Conservation (phyloP, 345 rosid genomes). For the Aquilaria malaccensis region DNA sequence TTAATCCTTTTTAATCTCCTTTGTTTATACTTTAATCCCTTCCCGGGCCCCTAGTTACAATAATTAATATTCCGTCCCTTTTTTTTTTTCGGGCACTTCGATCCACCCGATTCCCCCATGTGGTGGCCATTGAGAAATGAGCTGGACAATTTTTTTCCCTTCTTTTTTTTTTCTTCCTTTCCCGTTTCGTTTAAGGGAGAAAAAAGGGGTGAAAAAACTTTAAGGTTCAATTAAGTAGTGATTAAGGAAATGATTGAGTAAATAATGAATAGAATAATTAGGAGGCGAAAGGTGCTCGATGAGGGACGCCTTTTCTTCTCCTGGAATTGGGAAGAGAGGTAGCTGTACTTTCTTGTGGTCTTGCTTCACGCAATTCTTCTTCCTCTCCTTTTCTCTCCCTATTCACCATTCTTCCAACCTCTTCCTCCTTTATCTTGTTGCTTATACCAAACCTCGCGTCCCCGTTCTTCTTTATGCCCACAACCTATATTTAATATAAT, state of each 20-base stretch:
- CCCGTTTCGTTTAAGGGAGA: too few species aligned
- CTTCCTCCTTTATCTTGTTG: constrained; percentile 16
- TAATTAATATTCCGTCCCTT: too few species aligned
- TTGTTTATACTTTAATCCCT: neutral
- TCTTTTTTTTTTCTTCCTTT: too few species aligned
- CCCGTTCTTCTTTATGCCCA: constrained; percentile 20
- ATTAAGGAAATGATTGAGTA: too few species aligned
- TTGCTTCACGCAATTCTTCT: constrained; percentile 31
- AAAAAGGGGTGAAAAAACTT: too few species aligned
- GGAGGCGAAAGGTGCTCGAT: constrained; percentile 33
- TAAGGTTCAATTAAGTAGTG: too few species aligned
- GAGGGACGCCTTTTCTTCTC: constrained; percentile 42
- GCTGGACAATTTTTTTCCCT: too few species aligned
- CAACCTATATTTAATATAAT: constrained; percentile 13
- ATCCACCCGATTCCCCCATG: too few species aligned
- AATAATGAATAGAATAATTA: neutral
- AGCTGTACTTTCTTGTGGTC: constrained; percentile 19
- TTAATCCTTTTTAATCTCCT: neutral
- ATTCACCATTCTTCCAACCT: neutral
- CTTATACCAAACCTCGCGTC: constrained; percentile 20
- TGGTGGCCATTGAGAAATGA: too few species aligned
- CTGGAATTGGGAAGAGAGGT: constrained; percentile 24
- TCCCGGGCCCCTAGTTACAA: too few species aligned
- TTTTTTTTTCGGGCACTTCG: too few species aligned
- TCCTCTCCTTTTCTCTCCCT: constrained; percentile 22